A percentile compares a stretch with the other conserved stretches of the same genome.
Evolutionary conservation across 1,284 basidiomycete species (phyloP).

Genomic region (Papiliotrema fonsecae): DNA sequence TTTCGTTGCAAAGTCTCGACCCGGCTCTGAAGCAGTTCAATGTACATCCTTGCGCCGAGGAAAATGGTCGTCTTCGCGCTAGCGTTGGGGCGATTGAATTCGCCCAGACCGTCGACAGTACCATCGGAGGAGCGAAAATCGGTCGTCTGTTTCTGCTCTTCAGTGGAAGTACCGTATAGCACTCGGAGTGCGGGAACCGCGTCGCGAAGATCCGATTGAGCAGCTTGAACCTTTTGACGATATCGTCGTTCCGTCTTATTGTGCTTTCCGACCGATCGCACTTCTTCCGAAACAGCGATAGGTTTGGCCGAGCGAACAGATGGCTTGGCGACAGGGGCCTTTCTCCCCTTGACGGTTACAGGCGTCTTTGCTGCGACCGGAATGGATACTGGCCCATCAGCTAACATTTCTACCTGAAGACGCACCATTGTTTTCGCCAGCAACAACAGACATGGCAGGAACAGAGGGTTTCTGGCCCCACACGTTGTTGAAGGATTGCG

Average conservation of each 20-base stretch:
- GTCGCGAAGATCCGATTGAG: slow-evolving; percentile 46
- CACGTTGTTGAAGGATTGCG: too few species aligned
- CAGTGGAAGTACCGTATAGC: slow-evolving; percentile 44
- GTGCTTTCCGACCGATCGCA: slow-evolving; percentile 41
- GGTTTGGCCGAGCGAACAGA: neutral
- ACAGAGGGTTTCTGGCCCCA: too few species aligned
- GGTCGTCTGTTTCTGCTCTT: slow-evolving; percentile 39
- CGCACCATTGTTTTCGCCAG: too few species aligned
- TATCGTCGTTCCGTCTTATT: slow-evolving; percentile 49
- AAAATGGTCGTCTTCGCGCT: slow-evolving; percentile 47
- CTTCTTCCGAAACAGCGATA: neutral
- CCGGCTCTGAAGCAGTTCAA: slow-evolving; percentile 42
- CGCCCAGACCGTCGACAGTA: slow-evolving; percentile 45
- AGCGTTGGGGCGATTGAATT: slow-evolving; percentile 45
- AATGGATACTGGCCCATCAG: too few species aligned
- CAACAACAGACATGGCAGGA: too few species aligned
- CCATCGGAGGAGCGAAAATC: slow-evolving; percentile 42
- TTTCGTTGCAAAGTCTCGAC: slow-evolving; percentile 33
- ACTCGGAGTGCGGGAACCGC: slow-evolving; percentile 45
- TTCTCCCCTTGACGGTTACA: too few species aligned
- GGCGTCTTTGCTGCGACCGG: too few species aligned
- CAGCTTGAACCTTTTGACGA: slow-evolving; percentile 47
- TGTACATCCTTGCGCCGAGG: slow-evolving; percentile 45
- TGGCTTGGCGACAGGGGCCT: neutral
- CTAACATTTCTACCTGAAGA: too few species aligned